phyloP scores from a whole-genome alignment of 257 asterid genomes.

The Plectranthus barbatus region DNA sequence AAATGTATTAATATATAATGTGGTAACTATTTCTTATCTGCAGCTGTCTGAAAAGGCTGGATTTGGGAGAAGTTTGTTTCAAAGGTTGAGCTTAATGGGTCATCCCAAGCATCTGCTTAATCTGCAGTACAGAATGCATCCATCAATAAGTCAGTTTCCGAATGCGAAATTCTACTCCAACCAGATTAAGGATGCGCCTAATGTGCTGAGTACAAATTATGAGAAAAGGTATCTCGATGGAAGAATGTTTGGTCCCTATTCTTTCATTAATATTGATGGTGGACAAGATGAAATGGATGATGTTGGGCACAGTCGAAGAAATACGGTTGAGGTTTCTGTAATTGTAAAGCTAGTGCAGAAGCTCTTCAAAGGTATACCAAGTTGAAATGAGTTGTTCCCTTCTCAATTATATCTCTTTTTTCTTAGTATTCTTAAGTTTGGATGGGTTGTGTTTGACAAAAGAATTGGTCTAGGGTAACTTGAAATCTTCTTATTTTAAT shows the following conservation, averaged over 20 bases:
- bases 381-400: background rate
- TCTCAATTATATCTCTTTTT: too few species aligned
- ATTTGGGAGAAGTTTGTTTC: slow-evolving; percentile 59
- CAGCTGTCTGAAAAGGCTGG: slow-evolving; percentile 43
- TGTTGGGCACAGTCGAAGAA: slow-evolving; percentile 33
- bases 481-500: too few species aligned
- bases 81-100: too few species aligned
- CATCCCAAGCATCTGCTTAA: too few species aligned
- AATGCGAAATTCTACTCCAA: slow-evolving; percentile 34
- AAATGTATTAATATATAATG: too few species aligned
- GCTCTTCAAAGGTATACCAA: slow-evolving; percentile 35
- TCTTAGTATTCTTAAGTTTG: too few species aligned
- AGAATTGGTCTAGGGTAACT: too few species aligned
- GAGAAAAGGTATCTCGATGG: slow-evolving; percentile 30
- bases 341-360: too few species aligned
- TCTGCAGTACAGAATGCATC: too few species aligned
- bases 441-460: too few species aligned
- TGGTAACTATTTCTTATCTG: background rate
- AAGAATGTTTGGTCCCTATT: slow-evolving; percentile 42
- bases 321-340: too few species aligned
- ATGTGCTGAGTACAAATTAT: slow-evolving; percentile 23
- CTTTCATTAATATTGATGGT: slow-evolving; percentile 34
- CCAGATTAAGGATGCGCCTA: slow-evolving; percentile 37
- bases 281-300: slow-evolving; percentile 48
- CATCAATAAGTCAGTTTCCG: too few species aligned